Evolutionary conservation across 2,329 filamentous ascomycete species (phyloP), one percentile per base, ranked within the genome.

Genomic region (Reticulascus tulasneorum): DNA sequence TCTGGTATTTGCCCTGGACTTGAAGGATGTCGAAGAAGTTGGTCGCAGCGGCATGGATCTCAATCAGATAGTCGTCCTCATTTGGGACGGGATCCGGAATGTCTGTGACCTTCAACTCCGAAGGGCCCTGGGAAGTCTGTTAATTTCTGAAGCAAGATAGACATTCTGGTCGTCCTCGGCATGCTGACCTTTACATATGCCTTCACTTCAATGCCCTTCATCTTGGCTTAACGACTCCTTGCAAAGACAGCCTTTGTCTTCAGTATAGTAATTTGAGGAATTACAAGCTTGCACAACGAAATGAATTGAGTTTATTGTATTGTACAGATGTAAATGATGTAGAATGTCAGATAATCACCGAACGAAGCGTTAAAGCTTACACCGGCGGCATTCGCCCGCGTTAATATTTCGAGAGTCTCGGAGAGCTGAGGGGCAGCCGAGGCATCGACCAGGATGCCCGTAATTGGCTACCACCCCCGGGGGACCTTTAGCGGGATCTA

Each of bases 1-100:
- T 76, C 58, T 97, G 91, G 65, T 97, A 97, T 76, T 94, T 94
- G 38, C 91, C 91, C 55, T 88, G 84, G 55, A 96, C 88, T 58
- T 97, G 91, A 36, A 97, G 79, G 39, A 95, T 84, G 60, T 97
- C 91, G 69, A 96, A 97, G 75, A 97, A 97, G 67, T 97, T 97
- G 53, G 87, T 86, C 15, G 88, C 91, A 1, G 85, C 77, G 29
- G 91, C 87, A 62, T 88, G 86, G 52, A 97, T 85, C 54, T 82
- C 77, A 57, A 97, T 85, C 46, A 94, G 73, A 59, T 96, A 97
- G 65, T 95, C 79, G 54, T 85, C 69, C 21, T 79, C 63, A 8
- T 73, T 70, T 2, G 89, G 86, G 2, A 67, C 65, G 1, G 88
- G 90, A 35, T 89, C 86, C 13, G 88, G 80, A 11, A 95, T 75